Conservation (phyloP, 1,284 basidiomycete genomes). For the Pseudozyma sp. region DNA sequence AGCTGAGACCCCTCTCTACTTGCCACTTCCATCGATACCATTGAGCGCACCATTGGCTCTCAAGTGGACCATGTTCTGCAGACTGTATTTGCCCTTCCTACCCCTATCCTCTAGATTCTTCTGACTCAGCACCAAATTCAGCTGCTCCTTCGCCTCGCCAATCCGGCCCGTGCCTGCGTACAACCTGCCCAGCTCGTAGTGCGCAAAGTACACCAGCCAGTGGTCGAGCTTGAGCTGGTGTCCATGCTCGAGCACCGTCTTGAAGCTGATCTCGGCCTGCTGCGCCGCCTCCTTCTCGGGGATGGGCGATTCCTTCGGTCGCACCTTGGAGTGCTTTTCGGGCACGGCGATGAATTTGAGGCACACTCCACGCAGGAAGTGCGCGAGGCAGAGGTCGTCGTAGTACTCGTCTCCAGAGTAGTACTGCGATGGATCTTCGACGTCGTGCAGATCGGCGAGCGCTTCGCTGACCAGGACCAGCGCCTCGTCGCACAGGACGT, state of each 20-base stretch:
- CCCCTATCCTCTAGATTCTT: constrained; percentile 63
- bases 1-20: constrained; percentile 14
- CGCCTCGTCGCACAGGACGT: constrained; percentile 48
- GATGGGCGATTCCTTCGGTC: constrained; percentile 50
- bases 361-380: constrained; percentile 66
- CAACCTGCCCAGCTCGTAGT: constrained; percentile 66
- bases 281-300: constrained; percentile 57
- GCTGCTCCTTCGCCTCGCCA: constrained; percentile 53
- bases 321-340: constrained; percentile 59
- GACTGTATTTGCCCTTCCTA: constrained; percentile 65
- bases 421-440: constrained; percentile 46
- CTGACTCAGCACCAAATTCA: constrained; percentile 58
- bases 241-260: constrained; percentile 57
- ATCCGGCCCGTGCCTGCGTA: constrained; percentile 45
- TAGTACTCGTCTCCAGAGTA: constrained; percentile 53
- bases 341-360: constrained; percentile 66
- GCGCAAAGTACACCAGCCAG: constrained; percentile 67
- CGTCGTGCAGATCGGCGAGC: constrained; percentile 49
- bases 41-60: constrained; percentile 63
- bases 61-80: constrained; percentile 68
- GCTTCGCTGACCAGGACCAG: constrained; percentile 58
- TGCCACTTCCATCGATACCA: constrained; percentile 40
- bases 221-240: constrained; percentile 59
- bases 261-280: constrained; percentile 58
- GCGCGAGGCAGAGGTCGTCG: constrained; percentile 65